Evolutionary conservation across 2,329 filamentous ascomycete species (phyloP).

Genomic region (Periconia macrospinosa): DNA sequence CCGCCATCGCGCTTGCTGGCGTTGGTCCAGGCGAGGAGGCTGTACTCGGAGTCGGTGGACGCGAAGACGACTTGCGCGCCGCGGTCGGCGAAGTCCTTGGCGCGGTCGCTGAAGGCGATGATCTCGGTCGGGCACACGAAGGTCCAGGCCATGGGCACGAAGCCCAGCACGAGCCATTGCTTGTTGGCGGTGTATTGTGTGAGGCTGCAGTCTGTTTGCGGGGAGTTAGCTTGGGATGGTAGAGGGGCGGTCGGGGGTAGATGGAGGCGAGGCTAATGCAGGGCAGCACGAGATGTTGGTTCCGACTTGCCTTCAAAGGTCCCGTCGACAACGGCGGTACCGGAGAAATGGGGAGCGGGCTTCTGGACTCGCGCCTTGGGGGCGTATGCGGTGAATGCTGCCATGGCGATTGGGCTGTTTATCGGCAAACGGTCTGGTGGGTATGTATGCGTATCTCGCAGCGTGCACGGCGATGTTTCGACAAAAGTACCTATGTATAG

Average conservation of each 20-base stretch:
- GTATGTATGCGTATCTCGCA: no score
- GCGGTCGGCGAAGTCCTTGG: constrained; percentile 61
- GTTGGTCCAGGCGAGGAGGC: constrained; percentile 48
- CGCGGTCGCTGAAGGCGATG: constrained; percentile 64
- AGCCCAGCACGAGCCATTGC: constrained; percentile 64
- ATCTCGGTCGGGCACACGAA: constrained; percentile 70
- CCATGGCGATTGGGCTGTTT: constrained; percentile 19
- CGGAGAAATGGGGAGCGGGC: constrained; percentile 42
- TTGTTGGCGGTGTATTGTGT: constrained; percentile 46
- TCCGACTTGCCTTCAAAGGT: constrained; percentile 41
- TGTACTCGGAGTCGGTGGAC: constrained; percentile 64
- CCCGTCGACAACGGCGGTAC: constrained; percentile 45
- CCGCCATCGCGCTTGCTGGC: constrained; percentile 61
- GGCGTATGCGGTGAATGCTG: constrained; percentile 35
- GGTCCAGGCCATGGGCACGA: constrained; percentile 70
- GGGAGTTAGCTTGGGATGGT: constrained; percentile 3
- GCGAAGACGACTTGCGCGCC: constrained; percentile 63
- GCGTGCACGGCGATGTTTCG: no score
- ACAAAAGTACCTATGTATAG: no score
- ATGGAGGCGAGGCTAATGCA: neutral
- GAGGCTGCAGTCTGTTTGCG: constrained; percentile 37
- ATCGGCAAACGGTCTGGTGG: no score
- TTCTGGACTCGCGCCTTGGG: constrained; percentile 45
- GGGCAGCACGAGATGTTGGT: neutral
- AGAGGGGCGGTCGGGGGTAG: neutral